Conservation (phyloP, 768 basidiomycete species). For the Boletus pseudopeckii region DNA sequence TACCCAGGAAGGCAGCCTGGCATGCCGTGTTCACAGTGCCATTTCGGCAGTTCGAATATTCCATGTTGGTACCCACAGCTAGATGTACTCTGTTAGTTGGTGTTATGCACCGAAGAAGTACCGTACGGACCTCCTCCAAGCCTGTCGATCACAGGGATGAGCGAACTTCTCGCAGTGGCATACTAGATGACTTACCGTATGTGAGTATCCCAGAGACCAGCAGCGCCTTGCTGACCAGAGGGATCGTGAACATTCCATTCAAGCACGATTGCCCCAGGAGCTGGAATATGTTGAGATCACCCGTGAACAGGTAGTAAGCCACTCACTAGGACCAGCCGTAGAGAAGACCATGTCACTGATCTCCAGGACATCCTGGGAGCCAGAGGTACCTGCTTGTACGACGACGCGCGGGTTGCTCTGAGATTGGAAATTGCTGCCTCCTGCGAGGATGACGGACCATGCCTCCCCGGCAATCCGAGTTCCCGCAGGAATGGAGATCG, state of each 20-base stretch:
- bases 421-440: constrained; percentile 41
- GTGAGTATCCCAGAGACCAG: constrained; percentile 51
- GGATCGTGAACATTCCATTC: constrained; percentile 63
- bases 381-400: constrained; percentile 41
- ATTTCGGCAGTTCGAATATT: constrained; percentile 40
- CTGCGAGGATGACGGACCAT: constrained; percentile 47
- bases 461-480: constrained; percentile 48
- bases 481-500: constrained; percentile 47
- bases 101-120: background rate
- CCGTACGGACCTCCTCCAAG: constrained; percentile 26
- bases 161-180: background rate
- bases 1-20: constrained; percentile 59
- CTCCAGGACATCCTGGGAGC: constrained; percentile 52
- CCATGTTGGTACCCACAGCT: constrained; percentile 55
- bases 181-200: constrained; percentile 26
- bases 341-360: constrained; percentile 64
- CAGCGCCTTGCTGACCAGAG: constrained; percentile 46
- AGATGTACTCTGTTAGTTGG: background rate
- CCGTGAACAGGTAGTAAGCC: background rate
- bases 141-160: constrained; percentile 5
- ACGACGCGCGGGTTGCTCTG: constrained; percentile 37
- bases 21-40: constrained; percentile 45
- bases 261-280: constrained; percentile 46
- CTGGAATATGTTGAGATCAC: constrained; percentile 8
- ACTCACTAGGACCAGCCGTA: constrained; percentile 46